phyloP scores from a whole-genome alignment of 2,329 filamentous ascomycete species.

The Hortaea werneckii region DNA sequence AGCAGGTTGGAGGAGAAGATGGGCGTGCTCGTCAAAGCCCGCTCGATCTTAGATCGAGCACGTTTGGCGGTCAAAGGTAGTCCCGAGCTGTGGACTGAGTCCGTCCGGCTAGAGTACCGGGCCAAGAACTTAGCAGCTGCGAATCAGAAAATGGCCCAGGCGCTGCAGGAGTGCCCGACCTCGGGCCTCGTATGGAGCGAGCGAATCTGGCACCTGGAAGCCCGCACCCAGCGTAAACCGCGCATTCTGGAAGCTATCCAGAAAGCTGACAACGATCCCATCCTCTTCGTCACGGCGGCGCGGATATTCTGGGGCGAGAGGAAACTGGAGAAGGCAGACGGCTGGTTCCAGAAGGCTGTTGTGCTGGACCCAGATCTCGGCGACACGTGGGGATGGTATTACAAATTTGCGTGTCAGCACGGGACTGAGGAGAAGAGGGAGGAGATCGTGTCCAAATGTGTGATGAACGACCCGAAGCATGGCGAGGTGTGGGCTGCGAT shows the following conservation, averaged over 20 bases:
- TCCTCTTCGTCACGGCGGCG: constrained; percentile 82
- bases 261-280: constrained; percentile 85
- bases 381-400: constrained; percentile 98
- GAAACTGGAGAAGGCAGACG: constrained; percentile 83
- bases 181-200: constrained; percentile 86
- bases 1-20: constrained; percentile 76
- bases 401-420: constrained; percentile 83
- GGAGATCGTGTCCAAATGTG: constrained; percentile 73
- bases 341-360: constrained; percentile 95
- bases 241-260: constrained; percentile 90
- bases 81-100: constrained; percentile 79
- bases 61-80: constrained; percentile 79
- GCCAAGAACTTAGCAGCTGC: constrained; percentile 76
- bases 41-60: constrained; percentile 85
- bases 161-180: constrained; percentile 80
- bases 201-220: constrained; percentile 88
- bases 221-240: constrained; percentile 84
- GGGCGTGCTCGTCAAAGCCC: constrained; percentile 79
- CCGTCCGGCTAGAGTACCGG: constrained; percentile 83
- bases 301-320: constrained; percentile 94
- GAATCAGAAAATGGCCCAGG: constrained; percentile 85
- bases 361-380: constrained; percentile 77
- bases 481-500: constrained; percentile 86
- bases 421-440: constrained; percentile 86
- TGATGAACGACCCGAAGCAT: constrained; percentile 76